Evolutionary conservation across 176 grass and related monocot species (phyloP), one percentile per base, ranked within the genome.

Genomic region (Dactylis glomerata): DNA sequence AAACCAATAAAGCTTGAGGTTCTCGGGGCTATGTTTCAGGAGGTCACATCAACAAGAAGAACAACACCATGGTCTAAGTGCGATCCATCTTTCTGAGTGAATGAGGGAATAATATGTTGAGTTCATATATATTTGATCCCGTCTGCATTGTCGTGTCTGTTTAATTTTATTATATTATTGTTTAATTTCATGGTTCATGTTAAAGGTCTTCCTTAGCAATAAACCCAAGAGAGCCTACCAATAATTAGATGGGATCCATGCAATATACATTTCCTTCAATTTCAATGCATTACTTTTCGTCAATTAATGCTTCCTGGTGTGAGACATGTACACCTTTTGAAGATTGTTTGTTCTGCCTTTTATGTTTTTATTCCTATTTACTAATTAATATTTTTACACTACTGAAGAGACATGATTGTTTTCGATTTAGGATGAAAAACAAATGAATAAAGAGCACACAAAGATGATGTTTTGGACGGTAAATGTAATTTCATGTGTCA

Each of bases 41-140:
- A 70, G n/a, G 23, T 63, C 73, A n/a, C n/a, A 78, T 41, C 10
- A 19, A 7, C 14, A 78, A 83, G 52, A 88, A 78, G 64, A 83
- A 83, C 22, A 83, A 32, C 16, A 4, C 10, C 10, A 8, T 22
- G 16, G 40, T 62, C 47, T 76, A 34, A 40, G 45, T 28, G 28
- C 1, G 30, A 64, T 65, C 15, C 19, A 75, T 11, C 12, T 71
- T 44, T 6, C 11, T 55, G 9, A n/a, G 19, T 2, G 6, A 56
- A 36, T 19, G 31, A 70, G 13, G 12, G 22, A 37, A 36, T 15
- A n/a, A 56, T 13, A 15, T 71, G 65, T n/a, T n/a, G n/a, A 23
- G 20, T 30, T 63, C 1, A 79, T 78, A 0, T 42, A 7, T 79
- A 17, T 30, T 30, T 79, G 10, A 27, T 5, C 2, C 16, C 8